Evolutionary conservation across 768 basidiomycete species (phyloP), one percentile per base, ranked within the genome.

Genomic region (Glaciozyma martinii): DNA sequence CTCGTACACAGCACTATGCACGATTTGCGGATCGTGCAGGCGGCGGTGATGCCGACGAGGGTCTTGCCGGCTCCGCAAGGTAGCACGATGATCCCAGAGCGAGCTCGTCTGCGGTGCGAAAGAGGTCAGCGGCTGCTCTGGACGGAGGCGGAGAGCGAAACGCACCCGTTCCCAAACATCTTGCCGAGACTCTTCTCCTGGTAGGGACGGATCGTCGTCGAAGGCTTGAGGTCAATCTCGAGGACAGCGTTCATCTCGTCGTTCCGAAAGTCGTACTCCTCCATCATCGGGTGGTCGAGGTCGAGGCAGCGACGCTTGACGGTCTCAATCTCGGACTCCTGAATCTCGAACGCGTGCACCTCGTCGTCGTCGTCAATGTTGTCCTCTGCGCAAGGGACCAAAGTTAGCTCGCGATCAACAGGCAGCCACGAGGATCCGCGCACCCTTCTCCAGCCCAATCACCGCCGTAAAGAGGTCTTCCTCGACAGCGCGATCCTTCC

Each of bases 21-120:
- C 29, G 92, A 95, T 79, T 99, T 99, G 80, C 97, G 97, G 80
- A 99, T 93, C 32, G 95, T 99, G 75, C 94, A 97, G 23, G 95
- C 95, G 16, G 95, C 95, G 3, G 94, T 98, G 74, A 99, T 97
- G n/a, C 95, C 95, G 15, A 99, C 95, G 7, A 99, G 82, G 18
- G 95, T 99, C 80, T 99, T 99, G 40, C 95, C 95, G 50, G 95
- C 95, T 60, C 95, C 95, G 75, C 95, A 99, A 40, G 95, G 95
- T 27, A 99, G 80, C 2, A 99, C 95, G 67, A 99, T 98, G 72
- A 99, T 98, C 3, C 95, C 95, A 52, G 91, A 95, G 61, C 95
- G 84, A 54, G 95, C 95, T 75, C 95, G 93, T 57, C 93, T 93
- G 29, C 30, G 16, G 70, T 5, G n/a, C 71, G 61, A 25, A 25